Percentiles rank a stretch among this genome's conserved stretches.
These are phyloP conservation scores for Fraxinus platypoda DNA, from an alignment of 305 asterid species.

Conservation along the genomic window DNA sequence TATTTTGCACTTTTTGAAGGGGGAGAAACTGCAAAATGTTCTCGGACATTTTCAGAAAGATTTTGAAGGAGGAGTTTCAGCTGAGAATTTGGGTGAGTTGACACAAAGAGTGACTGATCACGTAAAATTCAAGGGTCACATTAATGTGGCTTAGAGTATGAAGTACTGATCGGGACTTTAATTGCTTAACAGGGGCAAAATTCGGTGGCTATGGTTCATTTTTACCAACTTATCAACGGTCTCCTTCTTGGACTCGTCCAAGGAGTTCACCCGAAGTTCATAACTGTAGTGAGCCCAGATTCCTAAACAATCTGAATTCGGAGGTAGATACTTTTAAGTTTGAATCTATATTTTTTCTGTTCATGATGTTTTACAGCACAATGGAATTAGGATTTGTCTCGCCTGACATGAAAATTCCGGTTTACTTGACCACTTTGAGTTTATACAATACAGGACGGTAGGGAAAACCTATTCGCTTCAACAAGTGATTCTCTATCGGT, in stretches of 20 bases:
- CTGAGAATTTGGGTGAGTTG: constrained; percentile 94
- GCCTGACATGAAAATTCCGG: constrained; percentile 17
- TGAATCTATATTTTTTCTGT: background rate
- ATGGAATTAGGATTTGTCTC: constrained; percentile 2
- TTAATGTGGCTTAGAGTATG: constrained; percentile 15
- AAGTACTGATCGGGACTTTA: constrained; percentile 33
- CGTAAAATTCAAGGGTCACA: constrained; percentile 2
- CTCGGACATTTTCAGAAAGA: constrained; percentile 98
- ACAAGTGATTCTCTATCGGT: constrained; percentile 52
- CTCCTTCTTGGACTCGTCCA: constrained; percentile 68
- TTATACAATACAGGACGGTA: constrained; percentile 58
- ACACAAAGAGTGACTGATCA: constrained; percentile 14
- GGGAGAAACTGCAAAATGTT: constrained; percentile 79
- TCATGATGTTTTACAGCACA: background rate
- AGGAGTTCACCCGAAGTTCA: constrained; percentile 53
- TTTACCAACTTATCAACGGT: constrained; percentile 83
- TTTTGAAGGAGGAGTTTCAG: constrained; percentile 96
- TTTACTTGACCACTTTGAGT: constrained; percentile 34
- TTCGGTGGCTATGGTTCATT: constrained; percentile 97
- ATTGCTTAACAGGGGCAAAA: constrained; percentile 71
- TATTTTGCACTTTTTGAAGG: constrained; percentile 52
- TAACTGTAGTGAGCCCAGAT: constrained; percentile 40
- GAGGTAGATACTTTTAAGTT: constrained; percentile 54
- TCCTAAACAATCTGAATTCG: constrained; percentile 50
- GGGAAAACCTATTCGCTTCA: constrained; percentile 50